Evolutionary conservation across 495 filamentous ascomycete species (phyloP).

Genomic region (Pyrenopolyporus hunteri): DNA sequence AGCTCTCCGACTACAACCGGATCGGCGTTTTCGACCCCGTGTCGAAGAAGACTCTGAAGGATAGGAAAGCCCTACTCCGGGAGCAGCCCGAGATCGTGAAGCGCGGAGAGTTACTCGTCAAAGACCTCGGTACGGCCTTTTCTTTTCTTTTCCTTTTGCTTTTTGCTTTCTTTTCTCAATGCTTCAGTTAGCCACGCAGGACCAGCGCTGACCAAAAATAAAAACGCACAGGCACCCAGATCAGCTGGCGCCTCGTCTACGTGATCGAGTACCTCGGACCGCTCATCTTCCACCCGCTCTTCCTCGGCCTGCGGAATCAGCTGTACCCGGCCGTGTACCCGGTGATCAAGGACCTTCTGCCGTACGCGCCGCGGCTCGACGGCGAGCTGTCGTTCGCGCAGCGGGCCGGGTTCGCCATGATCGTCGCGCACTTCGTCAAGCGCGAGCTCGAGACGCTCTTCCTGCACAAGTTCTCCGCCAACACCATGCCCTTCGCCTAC

Average conservation of each 20-base stretch:
- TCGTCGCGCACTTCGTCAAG: slow-evolving; percentile 88
- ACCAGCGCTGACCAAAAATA: not conserved
- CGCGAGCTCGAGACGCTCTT: slow-evolving; percentile 94
- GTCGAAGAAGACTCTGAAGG: slow-evolving; percentile 65
- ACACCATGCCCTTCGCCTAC: slow-evolving; percentile 87
- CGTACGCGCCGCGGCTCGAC: slow-evolving; percentile 25
- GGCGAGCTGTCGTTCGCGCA: slow-evolving; percentile 66
- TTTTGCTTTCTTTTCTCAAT: not conserved
- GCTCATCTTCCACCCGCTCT: slow-evolving; percentile 82
- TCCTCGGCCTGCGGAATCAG: slow-evolving; percentile 72
- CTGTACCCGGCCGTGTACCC: slow-evolving; percentile 69
- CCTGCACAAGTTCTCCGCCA: slow-evolving; percentile 91
- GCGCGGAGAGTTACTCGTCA: slow-evolving; percentile 79
- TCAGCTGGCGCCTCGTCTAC: slow-evolving; percentile 93
- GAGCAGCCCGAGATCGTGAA: slow-evolving; percentile 69
- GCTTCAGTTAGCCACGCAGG: not conserved
- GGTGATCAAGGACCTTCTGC: slow-evolving; percentile 46
- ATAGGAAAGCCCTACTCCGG: slow-evolving; percentile 59
- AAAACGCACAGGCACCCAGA: slow-evolving; percentile 77
- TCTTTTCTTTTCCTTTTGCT: too few relatives aligned
- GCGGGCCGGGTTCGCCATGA: slow-evolving; percentile 70
- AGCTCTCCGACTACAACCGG: slow-evolving; percentile 63
- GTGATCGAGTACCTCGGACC: slow-evolving; percentile 94
- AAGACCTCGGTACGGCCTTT: slow-evolving; percentile 93
- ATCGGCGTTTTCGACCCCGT: slow-evolving; percentile 75